A percentile compares a stretch with the other conserved stretches of the same genome.
These are phyloP conservation scores for Aspergillus ostianus DNA, from an alignment of 495 filamentous ascomycete genomes.

Conservation along the genomic window DNA sequence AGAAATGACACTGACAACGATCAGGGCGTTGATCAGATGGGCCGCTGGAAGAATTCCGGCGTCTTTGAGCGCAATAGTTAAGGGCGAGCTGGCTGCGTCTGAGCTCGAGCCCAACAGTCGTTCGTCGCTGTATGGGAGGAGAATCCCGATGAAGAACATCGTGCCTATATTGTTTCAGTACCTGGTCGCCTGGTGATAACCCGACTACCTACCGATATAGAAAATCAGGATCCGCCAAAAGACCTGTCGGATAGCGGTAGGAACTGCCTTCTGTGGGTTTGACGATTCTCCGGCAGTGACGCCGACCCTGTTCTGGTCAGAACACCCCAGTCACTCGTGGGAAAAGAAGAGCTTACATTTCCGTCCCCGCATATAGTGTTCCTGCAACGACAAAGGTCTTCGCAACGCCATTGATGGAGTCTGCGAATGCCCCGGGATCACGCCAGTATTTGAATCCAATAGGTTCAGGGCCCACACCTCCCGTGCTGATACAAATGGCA, in stretches of 20 bases:
- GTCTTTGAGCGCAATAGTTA: conserved; percentile 67
- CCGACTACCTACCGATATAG: conserved; percentile 55
- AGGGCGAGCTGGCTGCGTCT: conserved; percentile 64
- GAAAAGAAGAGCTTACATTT: conserved; percentile 42
- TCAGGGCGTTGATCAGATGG: conserved; percentile 70
- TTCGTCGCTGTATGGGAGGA: conserved; percentile 56
- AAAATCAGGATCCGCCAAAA: conserved; percentile 73
- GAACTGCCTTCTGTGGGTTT: conserved; percentile 61
- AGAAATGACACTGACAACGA: conserved; percentile 66
- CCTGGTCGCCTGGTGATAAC: background rate
- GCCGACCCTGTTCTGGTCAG: conserved; percentile 46
- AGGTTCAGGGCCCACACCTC: conserved; percentile 55
- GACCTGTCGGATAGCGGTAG: conserved; percentile 64
- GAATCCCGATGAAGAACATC: conserved; percentile 69
- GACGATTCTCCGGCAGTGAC: conserved; percentile 65
- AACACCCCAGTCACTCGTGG: too few relatives aligned
- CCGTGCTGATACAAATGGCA: conserved; percentile 61
- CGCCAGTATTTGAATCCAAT: conserved; percentile 65
- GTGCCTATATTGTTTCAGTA: conserved; percentile 20
- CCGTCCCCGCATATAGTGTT: conserved; percentile 70
- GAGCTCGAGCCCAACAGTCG: conserved; percentile 43
- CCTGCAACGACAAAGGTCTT: conserved; percentile 65
- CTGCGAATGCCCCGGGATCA: conserved; percentile 66
- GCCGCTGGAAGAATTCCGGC: conserved; percentile 67
- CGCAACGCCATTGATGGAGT: conserved; percentile 56